These are phyloP conservation scores for Nothopassalora personata DNA, from an alignment of 2,329 filamentous ascomycete genomes.

Conservation along the genomic window DNA sequence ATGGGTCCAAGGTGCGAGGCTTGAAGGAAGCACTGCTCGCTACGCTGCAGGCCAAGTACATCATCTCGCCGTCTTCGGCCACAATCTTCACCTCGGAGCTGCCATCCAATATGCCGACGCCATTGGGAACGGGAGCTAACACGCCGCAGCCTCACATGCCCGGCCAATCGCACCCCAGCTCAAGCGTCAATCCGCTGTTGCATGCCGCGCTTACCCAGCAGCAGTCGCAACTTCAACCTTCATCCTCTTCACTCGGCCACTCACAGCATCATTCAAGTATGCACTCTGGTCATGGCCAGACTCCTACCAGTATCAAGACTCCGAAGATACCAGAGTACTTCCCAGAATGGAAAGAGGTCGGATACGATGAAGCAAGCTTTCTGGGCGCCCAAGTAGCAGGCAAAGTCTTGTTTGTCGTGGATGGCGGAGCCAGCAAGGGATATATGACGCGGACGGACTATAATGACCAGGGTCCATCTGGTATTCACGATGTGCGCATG, in stretches of 20 bases:
- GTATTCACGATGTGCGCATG: constrained; percentile 52
- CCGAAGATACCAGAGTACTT: constrained; percentile 78
- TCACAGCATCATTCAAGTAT: constrained; percentile 29
- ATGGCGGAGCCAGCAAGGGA: constrained; percentile 61
- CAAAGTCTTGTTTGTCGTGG: constrained; percentile 65
- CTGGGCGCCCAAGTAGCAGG: constrained; percentile 82
- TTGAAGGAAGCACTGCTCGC: constrained; percentile 85
- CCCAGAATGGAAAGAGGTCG: constrained; percentile 75
- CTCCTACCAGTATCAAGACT: constrained; percentile 77
- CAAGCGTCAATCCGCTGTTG: constrained; percentile 75
- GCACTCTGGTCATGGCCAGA: constrained; percentile 60
- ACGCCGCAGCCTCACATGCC: constrained; percentile 64
- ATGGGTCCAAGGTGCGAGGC: constrained; percentile 66
- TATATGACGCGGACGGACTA: constrained; percentile 65
- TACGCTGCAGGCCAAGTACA: constrained; percentile 73
- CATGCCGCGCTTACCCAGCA: constrained; percentile 81
- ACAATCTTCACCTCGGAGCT: constrained; percentile 98
- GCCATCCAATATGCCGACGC: constrained; percentile 87
- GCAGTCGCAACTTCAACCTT: constrained; percentile 44
- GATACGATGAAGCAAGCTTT: constrained; percentile 77
- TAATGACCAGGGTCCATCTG: constrained; percentile 60
- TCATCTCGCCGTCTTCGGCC: constrained; percentile 85
- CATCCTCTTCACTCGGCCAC: constrained; percentile 21
- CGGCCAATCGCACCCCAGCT: constrained; percentile 37
- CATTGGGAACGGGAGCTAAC: constrained; percentile 81